Evolutionary conservation across 306 rosid genomes (phyloP), one percentile per base, ranked within the genome.

Genomic region (Vachellia collinsii): DNA sequence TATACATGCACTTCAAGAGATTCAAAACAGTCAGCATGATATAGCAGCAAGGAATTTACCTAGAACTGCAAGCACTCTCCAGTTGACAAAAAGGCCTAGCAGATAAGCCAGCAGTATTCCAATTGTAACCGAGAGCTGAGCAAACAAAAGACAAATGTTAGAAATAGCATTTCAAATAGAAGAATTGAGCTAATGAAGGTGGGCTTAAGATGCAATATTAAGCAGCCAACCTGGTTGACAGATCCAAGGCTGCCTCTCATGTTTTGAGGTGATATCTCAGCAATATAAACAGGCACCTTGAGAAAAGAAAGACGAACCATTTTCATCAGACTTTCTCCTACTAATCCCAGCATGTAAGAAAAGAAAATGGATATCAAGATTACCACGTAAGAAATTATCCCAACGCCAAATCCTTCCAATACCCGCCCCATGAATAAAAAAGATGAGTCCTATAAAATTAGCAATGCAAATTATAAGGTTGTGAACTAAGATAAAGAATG

Each of bases 371-470:
- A 54, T 17, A 50, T 48, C 51, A 73, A 81, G 23, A 64, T 83
- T 85, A 93, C 98, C 98, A 92, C 92, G 70, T 93, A 93, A 63
- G 98, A 93, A 79, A 93, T 90, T 23, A 93, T 93, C 77, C 98
- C 98, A 48, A 93, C 98, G 47, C 98, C 98, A 86, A 93, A 93
- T 76, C 98, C 98, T 93, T 88, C 98, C 86, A 93, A 79, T 79
- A 93, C 79, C 74, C 97, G 88, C 77, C 98, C 98, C 97, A 93
- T 88, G 85, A 78, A 93, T 71, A 91, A 85, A 81, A 93, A 91
- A 19, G 98, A 90, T 10, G 88, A 80, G 53, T 93, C 98, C 98
- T 93, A 80, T 46, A 84, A 63, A 79, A 76, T 22, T 74, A 75
- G 73, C 38, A 59, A 62, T 51, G 3, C 70, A 53, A 53, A 36